Base-by-base conservation (phyloP, 768 basidiomycete genomes). In the Arthromyces matolae region DNA sequence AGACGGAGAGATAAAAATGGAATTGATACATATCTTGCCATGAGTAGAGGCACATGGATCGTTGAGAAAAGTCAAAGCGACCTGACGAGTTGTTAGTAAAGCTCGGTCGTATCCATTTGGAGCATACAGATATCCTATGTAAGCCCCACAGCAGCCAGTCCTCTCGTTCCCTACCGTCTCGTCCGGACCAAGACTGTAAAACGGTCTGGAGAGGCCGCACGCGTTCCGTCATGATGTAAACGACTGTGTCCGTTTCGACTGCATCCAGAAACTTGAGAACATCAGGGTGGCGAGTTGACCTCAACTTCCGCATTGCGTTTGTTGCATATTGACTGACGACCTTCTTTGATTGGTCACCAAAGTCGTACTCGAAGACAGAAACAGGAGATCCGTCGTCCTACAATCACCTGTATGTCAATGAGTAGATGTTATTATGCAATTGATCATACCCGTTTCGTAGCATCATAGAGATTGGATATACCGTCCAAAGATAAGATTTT, bases 61-160 rank as follows among this genome's bases (percentile, higher is more conserved):
- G 58, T 98, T 97, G 47, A 98, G 64, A 66, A 99, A 99, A 2
- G 88, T 75, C 32, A 97, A 68, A 3, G 94, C 94, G 46, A 91
- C 87, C 89, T 94, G 55, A 12, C 19, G 34, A 34, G 45, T 60
- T 19, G 50, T 53, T 25, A 39, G 50, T 22, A 24, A 34, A 38
- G 32, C 34, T 39, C n/a, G 35, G 45, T 8, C n/a, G n/a, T 24
- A 24, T 16, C 38, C 8, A 23, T 27, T 23, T n/a, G 37, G 13
- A 41, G 78, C 83, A 53, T 52, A 94, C 93, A 47, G 91, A 86
- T 42, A 96, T 80, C 34, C 91, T 79, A 68, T 94, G 90, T 32
- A 98, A 66, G 5, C 94, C 94, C 94, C 94, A 99, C 4, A 96
- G 63, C 18, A 95, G 65, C 88, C 91, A 96, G 57, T 95, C 92